A percentile compares a stretch with the other conserved stretches of the same genome.
These are phyloP conservation scores for Trypanosoma boissoni DNA, from an alignment of 208 protist genomes.

Conservation along the genomic window DNA sequence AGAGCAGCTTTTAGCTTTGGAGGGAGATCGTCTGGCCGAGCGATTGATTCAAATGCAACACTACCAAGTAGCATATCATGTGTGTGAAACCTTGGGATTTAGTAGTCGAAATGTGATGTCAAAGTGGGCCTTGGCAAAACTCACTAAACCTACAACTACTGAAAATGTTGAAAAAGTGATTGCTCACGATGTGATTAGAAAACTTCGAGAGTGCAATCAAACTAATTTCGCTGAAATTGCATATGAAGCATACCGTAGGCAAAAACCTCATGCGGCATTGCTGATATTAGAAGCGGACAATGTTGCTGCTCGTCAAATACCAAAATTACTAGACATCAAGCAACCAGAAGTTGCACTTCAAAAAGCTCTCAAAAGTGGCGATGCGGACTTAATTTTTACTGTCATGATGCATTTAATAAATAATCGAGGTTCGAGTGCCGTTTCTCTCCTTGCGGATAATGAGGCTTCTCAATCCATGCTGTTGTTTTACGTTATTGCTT, in stretches of 20 bases:
- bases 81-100: slow-evolving; percentile 65
- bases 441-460: slow-evolving; percentile 30
- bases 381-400: slow-evolving; percentile 70
- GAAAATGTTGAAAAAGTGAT: slow-evolving; percentile 30
- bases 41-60: slow-evolving; percentile 70
- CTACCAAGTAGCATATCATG: slow-evolving; percentile 87
- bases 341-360: slow-evolving; percentile 61
- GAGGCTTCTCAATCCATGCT: slow-evolving; percentile 37
- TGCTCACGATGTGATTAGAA: slow-evolving; percentile 42
- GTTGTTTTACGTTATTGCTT: slow-evolving; percentile 42
- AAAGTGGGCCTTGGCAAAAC: slow-evolving; percentile 93
- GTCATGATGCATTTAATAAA: slow-evolving; percentile 57
- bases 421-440: slow-evolving; percentile 30
- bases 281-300: slow-evolving; percentile 54
- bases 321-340: slow-evolving; percentile 66
- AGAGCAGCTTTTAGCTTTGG: slow-evolving; percentile 64
- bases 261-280: slow-evolving; percentile 48
- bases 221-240: slow-evolving; percentile 59
- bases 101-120: slow-evolving; percentile 76
- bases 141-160: slow-evolving; percentile 31
- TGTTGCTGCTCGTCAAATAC: slow-evolving; percentile 42
- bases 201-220: slow-evolving; percentile 44
- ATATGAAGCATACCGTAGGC: slow-evolving; percentile 39
- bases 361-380: slow-evolving; percentile 34
- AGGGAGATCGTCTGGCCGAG: slow-evolving; percentile 64